Percentiles rank a stretch among this genome's conserved stretches.
Evolutionary conservation across 2,329 filamentous ascomycete genomes (phyloP).

Genomic region (Talaromyces sp.): DNA sequence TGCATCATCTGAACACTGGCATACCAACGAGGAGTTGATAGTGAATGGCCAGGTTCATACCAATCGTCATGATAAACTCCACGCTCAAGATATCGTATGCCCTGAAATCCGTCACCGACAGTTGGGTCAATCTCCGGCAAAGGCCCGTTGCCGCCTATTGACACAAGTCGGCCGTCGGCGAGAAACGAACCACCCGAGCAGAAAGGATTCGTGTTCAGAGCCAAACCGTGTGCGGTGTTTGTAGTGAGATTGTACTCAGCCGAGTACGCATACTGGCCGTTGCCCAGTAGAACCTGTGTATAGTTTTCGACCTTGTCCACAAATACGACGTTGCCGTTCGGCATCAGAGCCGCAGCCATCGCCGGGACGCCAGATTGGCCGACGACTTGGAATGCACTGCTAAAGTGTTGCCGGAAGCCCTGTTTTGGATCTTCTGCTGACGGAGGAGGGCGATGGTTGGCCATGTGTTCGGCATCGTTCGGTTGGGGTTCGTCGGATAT

Average conservation of each 20-base stretch:
- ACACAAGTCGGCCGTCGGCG: constrained; percentile 55
- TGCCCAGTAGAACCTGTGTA: constrained; percentile 54
- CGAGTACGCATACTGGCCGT: constrained; percentile 60
- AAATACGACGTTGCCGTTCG: constrained; percentile 60
- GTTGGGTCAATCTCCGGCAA: constrained; percentile 57
- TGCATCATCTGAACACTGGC: constrained; percentile 59
- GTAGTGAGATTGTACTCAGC: constrained; percentile 58
- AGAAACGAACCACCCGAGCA: constrained; percentile 61
- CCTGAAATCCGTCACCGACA: constrained; percentile 59
- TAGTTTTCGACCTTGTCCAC: constrained; percentile 65
- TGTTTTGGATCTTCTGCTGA: not conserved
- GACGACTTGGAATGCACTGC: constrained; percentile 49
- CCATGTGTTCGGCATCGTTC: constrained; percentile 15
- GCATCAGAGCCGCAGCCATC: constrained; percentile 62
- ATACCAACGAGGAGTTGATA: constrained; percentile 60
- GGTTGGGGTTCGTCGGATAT: not conserved
- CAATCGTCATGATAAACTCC: constrained; percentile 47
- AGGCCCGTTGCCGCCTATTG: constrained; percentile 59
- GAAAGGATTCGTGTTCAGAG: constrained; percentile 61
- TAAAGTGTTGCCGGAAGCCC: constrained; percentile 31
- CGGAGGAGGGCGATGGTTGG: constrained; percentile 18
- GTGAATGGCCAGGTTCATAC: constrained; percentile 56
- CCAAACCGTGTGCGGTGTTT: constrained; percentile 48
- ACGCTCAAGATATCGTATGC: constrained; percentile 55
- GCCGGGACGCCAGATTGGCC: constrained; percentile 61